Percentiles rank a stretch among this genome's conserved stretches.
Evolutionary conservation across 176 grass and related monocot genomes (phyloP).

Genomic region (Rhynchospora tenuis): DNA sequence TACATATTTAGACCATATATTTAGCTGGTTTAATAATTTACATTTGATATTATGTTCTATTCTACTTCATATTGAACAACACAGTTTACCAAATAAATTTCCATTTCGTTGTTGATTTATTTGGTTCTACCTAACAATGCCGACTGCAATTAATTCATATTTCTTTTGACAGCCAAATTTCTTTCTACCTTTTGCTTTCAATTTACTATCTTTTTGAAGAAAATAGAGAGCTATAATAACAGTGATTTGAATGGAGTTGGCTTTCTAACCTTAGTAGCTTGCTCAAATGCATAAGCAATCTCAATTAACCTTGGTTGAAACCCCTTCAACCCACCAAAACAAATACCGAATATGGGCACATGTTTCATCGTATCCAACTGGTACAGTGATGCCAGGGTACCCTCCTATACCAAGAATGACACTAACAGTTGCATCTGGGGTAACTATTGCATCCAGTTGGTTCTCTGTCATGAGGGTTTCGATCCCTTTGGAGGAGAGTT

Average conservation of each 20-base stretch:
- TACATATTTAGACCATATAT: too few species aligned
- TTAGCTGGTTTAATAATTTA: too few species aligned
- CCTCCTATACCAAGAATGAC: slow-evolving; percentile 38
- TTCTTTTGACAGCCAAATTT: too few species aligned
- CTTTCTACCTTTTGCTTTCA: too few species aligned
- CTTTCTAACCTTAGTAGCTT: slow-evolving; percentile 37
- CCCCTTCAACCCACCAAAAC: slow-evolving; percentile 50
- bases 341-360: slow-evolving; percentile 44
- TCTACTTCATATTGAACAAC: too few species aligned
- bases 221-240: too few species aligned
- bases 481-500: slow-evolving; percentile 33
- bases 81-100: too few species aligned
- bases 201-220: too few species aligned
- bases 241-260: slow-evolving; percentile 21
- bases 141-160: too few species aligned
- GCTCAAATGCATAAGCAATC: slow-evolving; percentile 55
- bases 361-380: slow-evolving; percentile 31
- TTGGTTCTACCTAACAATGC: too few species aligned
- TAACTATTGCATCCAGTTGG: slow-evolving; percentile 32
- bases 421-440: not conserved
- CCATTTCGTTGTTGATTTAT: too few species aligned
- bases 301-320: slow-evolving; percentile 54
- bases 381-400: slow-evolving; percentile 51
- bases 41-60: too few species aligned
- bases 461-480: slow-evolving; percentile 40